Percentiles rank a stretch among this genome's conserved stretches.
Conservation (phyloP, 257 asterid species). For the Solanum peruvianum region DNA sequence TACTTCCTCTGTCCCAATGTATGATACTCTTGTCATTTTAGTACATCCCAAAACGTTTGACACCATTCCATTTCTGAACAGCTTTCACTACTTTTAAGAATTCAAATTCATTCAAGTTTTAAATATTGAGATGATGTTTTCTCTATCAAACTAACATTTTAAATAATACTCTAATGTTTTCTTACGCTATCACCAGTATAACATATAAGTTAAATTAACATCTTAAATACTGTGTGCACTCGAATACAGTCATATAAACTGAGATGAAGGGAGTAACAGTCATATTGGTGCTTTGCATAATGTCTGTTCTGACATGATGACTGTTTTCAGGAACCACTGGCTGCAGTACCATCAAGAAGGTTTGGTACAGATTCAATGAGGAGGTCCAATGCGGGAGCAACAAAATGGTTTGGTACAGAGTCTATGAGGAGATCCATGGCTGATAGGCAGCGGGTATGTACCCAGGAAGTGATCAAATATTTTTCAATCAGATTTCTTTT, state of each 20-base stretch:
- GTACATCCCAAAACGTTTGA: neutral
- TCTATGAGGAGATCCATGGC: slow-evolving; percentile 53
- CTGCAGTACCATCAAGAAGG: slow-evolving; percentile 21
- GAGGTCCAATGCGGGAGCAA: slow-evolving; percentile 34
- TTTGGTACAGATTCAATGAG: slow-evolving; percentile 52
- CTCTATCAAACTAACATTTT: neutral
- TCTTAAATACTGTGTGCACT: neutral
- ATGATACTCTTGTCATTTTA: neutral
- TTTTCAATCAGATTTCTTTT: neutral
- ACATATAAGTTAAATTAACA: neutral
- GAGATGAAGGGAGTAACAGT: neutral
- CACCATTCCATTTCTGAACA: neutral
- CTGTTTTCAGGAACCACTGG: slow-evolving; percentile 45
- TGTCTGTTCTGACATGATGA: neutral
- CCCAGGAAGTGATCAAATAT: neutral
- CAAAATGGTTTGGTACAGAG: slow-evolving; percentile 40
- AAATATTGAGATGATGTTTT: neutral
- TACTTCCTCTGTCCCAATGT: neutral
- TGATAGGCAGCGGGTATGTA: slow-evolving; percentile 70
- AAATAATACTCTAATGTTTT: neutral
- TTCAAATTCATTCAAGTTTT: neutral
- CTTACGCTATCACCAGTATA: neutral
- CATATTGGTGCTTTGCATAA: neutral
- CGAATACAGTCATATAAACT: neutral
- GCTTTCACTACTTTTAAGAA: neutral